A percentile compares a stretch with the other conserved stretches of the same genome.
These are phyloP conservation scores for Brasenia schreberi DNA, from an alignment of 164 flowering plant species.

Conservation along the genomic window DNA sequence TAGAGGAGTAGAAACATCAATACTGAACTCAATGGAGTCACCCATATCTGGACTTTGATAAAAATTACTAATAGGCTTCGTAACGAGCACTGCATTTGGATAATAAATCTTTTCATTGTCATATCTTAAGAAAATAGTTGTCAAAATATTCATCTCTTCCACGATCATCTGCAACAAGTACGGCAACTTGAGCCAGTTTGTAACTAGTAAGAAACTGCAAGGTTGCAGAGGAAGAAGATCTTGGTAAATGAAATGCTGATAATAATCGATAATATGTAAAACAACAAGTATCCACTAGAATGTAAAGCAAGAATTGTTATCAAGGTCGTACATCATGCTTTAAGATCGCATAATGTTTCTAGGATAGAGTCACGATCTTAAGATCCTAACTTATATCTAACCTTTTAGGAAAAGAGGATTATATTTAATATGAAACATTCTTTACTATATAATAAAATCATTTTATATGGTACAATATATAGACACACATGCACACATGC, in stretches of 20 bases:
- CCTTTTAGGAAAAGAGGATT: no score
- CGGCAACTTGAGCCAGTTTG: not conserved
- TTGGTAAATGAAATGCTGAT: not conserved
- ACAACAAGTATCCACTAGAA: no score
- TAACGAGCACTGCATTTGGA: constrained; percentile 15
- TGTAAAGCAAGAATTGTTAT: no score
- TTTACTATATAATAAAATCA: no score
- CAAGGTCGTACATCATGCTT: no score
- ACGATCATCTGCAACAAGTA: constrained; percentile 38
- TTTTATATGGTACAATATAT: no score
- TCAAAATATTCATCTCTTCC: constrained; percentile 54
- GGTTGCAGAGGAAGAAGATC: not conserved
- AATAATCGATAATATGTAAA: no score
- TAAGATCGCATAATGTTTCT: no score
- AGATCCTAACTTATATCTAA: no score
- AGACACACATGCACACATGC: no score
- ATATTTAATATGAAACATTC: no score
- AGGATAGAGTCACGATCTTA: no score
- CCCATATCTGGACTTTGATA: constrained; percentile 26
- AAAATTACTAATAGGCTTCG: constrained; percentile 23
- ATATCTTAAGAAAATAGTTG: constrained; percentile 34
- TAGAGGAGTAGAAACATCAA: constrained; percentile 14
- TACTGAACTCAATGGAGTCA: constrained; percentile 15
- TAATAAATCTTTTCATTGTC: constrained; percentile 20
- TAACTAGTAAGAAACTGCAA: not conserved